Evolutionary conservation across 352 stramenopile species (phyloP).

Genomic region (Globisporangium alternatum): DNA sequence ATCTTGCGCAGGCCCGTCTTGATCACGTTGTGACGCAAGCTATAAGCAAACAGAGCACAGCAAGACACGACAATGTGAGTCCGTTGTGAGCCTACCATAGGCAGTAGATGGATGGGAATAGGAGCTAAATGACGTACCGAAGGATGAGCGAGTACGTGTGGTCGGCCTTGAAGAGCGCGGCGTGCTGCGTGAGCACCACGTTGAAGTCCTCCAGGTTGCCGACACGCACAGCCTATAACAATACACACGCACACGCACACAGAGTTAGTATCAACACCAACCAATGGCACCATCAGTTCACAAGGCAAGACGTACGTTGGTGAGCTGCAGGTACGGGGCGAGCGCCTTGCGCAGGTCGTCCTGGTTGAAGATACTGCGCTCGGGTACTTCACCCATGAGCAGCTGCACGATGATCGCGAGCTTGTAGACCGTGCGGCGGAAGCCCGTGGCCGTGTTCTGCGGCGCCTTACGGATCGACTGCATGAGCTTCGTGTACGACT

Average conservation of each 20-base stretch:
- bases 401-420: conserved; percentile 96
- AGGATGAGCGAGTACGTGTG: conserved; percentile 96
- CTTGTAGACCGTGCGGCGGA: conserved; percentile 95
- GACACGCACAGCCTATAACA: conserved; percentile 88
- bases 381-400: conserved; percentile 97
- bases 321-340: conserved; percentile 94
- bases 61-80: conserved; percentile 1
- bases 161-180: conserved; percentile 89
- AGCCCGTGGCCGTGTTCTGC: conserved; percentile 94
- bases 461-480: conserved; percentile 97
- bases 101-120: neutral
- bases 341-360: conserved; percentile 89
- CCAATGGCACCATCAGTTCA: neutral
- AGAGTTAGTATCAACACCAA: neutral
- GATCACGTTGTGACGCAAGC: conserved; percentile 97
- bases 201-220: conserved; percentile 96
- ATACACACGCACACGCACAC: conserved; percentile 6
- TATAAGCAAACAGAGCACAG: conserved; percentile 16
- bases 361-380: conserved; percentile 93
- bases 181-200: conserved; percentile 84
- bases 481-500: conserved; percentile 94
- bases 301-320: conserved; percentile 56
- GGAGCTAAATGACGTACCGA: conserved; percentile 40
- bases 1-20: conserved; percentile 98
- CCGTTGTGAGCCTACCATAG: conserved; percentile 8